Base-by-base conservation (phyloP, 192 early-diverging fungal genomes). In the Gryganskiella cystojenkinii region DNA sequence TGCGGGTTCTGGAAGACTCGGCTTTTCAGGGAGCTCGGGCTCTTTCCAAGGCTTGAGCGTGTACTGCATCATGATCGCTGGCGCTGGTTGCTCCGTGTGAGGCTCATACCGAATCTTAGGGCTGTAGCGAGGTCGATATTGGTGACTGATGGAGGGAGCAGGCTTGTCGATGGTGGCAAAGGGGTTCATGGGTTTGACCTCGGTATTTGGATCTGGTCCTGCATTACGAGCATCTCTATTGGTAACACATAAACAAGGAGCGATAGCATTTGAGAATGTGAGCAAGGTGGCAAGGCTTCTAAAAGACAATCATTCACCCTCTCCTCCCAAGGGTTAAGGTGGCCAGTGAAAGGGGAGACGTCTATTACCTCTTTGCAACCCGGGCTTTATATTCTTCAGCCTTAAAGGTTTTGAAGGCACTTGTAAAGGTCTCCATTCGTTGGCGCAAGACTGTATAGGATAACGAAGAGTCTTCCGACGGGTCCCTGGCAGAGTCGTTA, bases 91-190 rank as follows among this genome's bases (percentile, higher is more conserved):
- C 42, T 56, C 20, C 44, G 43, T 49, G 14, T 40, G 15, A 8
- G 54, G 54, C 43, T 67, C 55, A 43, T 34, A 67, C 44, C 64
- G 54, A 9, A 56, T 44, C 31, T 66, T 66, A 54, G 44, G 10
- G 0, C 28, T 30, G 54, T 46, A 66, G 9, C 44, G 52, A 3
- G 54, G 54, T 31, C 64, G 64, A 66, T 66, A 37, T 34, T 49
- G 28, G 22, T 35, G 22, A 35, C 8, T 24, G 13, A 15, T 56
- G 54, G 40, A 42, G 15, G 54, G 54, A 20, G 31, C 7, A 14
- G 40, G 64, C 43, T 67, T 56, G 64, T 67, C 54, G 4, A 56
- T 11, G 13, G 64, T 44, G 42, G 25, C 53, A 33, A 56, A 67
- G 19, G 43, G 30, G 27, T 66, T 66, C 28, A 47, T 4, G 15